Evolutionary conservation across 768 basidiomycete species (phyloP).

Genomic region (Galerina marginata): DNA sequence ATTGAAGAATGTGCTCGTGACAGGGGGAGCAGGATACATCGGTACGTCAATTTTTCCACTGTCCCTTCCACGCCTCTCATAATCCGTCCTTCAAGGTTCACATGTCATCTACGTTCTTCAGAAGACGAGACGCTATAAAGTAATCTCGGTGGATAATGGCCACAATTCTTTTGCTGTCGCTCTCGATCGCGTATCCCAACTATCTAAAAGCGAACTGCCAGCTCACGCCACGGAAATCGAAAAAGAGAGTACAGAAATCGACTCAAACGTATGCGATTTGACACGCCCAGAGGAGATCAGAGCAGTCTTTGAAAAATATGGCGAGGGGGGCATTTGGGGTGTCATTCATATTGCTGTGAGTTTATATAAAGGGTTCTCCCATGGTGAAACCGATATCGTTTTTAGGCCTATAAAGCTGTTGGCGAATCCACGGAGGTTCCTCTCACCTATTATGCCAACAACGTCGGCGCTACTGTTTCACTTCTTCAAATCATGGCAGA

Average conservation of each 20-base stretch:
- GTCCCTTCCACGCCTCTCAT: slow-evolving; percentile 16
- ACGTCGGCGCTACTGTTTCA: slow-evolving; percentile 86
- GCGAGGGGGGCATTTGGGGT: slow-evolving; percentile 93
- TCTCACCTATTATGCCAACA: slow-evolving; percentile 91
- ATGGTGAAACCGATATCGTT: slow-evolving; percentile 2
- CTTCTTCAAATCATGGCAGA: slow-evolving; percentile 88
- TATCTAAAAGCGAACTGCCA: slow-evolving; percentile 79
- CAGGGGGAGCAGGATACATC: slow-evolving; percentile 88
- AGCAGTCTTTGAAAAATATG: slow-evolving; percentile 82
- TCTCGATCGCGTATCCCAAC: slow-evolving; percentile 75
- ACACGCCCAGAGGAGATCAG: slow-evolving; percentile 74
- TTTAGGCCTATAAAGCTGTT: slow-evolving; percentile 94
- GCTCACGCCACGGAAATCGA: slow-evolving; percentile 68
- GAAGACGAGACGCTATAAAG: slow-evolving; percentile 87
- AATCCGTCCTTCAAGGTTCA: slow-evolving; percentile 63
- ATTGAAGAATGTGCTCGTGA: slow-evolving; percentile 49
- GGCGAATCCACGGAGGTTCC: slow-evolving; percentile 96
- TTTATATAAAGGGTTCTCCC: slow-evolving; percentile 19
- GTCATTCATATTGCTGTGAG: slow-evolving; percentile 93
- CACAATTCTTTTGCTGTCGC: slow-evolving; percentile 87
- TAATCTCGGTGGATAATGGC: slow-evolving; percentile 94
- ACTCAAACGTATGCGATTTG: slow-evolving; percentile 74
- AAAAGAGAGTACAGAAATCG: slow-evolving; percentile 74
- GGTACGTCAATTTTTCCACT: slow-evolving; percentile 48
- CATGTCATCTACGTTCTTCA: slow-evolving; percentile 91